Evolutionary conservation across 2,329 filamentous ascomycete species (phyloP).

Genomic region (Dissoconium aciculare): DNA sequence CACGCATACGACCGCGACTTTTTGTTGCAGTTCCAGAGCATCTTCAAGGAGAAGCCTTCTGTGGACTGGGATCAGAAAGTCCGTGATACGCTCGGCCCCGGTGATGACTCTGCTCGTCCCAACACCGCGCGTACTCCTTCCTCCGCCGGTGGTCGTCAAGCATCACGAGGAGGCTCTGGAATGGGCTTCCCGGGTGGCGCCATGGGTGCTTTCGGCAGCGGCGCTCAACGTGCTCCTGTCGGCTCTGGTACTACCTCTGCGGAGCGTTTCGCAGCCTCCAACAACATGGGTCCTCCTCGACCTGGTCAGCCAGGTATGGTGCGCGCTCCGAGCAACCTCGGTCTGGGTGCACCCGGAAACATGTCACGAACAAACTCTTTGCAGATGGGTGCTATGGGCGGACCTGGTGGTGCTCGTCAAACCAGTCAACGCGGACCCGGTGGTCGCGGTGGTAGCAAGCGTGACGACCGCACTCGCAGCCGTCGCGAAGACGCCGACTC

Average conservation of each 20-base stretch:
- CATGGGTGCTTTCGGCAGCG: slow-evolving; percentile 54
- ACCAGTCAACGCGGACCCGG: slow-evolving; percentile 24
- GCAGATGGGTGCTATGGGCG: slow-evolving; percentile 41
- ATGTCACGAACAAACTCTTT: slow-evolving; percentile 52
- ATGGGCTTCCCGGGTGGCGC: slow-evolving; percentile 33
- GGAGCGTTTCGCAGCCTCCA: slow-evolving; percentile 46
- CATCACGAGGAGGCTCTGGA: slow-evolving; percentile 23
- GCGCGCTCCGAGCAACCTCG: slow-evolving; percentile 43
- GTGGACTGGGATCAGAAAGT: slow-evolving; percentile 85
- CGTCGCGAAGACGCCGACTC: slow-evolving; percentile 49
- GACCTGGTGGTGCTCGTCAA: slow-evolving; percentile 55
- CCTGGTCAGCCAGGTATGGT: slow-evolving; percentile 30
- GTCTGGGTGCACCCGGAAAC: slow-evolving; percentile 27
- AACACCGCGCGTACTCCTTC: slow-evolving; percentile 41
- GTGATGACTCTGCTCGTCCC: slow-evolving; percentile 46
- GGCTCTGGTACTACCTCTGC: slow-evolving; percentile 54
- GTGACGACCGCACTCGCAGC: slow-evolving; percentile 35
- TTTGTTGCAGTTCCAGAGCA: slow-evolving; percentile 85
- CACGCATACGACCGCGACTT: slow-evolving; percentile 96
- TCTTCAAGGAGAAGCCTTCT: slow-evolving; percentile 94
- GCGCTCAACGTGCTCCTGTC: slow-evolving; percentile 18
- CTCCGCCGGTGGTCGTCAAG: slow-evolving; percentile 33
- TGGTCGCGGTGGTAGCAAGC: slow-evolving; percentile 51
- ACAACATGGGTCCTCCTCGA: slow-evolving; percentile 8
- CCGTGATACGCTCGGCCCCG: slow-evolving; percentile 68